These are phyloP conservation scores for Solanum appendiculatum DNA, from an alignment of 257 asterid genomes.

Conservation along the genomic window DNA sequence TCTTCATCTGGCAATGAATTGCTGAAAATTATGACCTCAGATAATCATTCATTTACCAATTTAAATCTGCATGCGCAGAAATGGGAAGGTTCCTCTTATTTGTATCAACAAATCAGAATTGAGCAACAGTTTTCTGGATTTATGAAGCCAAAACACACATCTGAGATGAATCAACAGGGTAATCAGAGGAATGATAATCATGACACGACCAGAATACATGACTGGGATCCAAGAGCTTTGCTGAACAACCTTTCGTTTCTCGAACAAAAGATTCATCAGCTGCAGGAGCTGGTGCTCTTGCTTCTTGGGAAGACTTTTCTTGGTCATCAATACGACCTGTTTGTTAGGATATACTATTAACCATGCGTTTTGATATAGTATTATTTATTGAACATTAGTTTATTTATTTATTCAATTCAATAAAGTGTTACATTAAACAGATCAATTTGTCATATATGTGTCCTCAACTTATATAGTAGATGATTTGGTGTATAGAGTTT, in stretches of 20 bases:
- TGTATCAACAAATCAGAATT: conserved; percentile 24
- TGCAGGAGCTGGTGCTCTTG: conserved; percentile 67
- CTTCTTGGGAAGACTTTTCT: no score
- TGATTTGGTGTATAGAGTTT: no score
- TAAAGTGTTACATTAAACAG: no score
- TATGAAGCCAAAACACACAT: conserved; percentile 11
- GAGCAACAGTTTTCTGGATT: conserved; percentile 27
- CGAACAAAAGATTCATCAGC: conserved; percentile 81
- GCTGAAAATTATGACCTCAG: conserved; percentile 17
- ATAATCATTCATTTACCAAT: conserved; percentile 21
- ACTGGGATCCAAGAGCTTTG: conserved; percentile 68
- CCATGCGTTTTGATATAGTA: no score
- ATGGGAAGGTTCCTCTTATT: conserved; percentile 36
- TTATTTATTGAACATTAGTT: no score
- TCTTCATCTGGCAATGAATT: conserved; percentile 31
- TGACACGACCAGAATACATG: conserved; percentile 19
- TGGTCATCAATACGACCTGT: no score
- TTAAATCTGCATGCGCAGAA: conserved; percentile 31
- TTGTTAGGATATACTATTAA: no score
- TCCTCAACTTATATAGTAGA: no score
- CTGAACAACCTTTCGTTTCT: conserved; percentile 68
- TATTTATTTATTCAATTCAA: no score
- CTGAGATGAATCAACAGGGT: conserved; percentile 22
- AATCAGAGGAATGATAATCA: conserved; percentile 21
- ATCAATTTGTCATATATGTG: no score